Conservation (phyloP, 495 filamentous ascomycete species). For the Penicillium coffeae region DNA sequence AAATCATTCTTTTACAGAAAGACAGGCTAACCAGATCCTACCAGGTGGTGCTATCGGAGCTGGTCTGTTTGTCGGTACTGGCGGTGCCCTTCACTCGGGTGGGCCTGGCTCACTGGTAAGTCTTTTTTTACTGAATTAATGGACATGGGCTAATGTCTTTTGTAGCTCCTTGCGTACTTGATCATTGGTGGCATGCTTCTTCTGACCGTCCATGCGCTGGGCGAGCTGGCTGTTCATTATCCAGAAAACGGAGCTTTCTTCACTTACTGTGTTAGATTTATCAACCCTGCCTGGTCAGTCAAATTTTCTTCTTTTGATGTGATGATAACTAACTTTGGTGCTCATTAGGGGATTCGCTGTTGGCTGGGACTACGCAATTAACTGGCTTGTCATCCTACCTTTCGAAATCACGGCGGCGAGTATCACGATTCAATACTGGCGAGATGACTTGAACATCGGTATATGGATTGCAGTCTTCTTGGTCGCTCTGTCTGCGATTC, state of each 20-base stretch:
- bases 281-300: conserved; percentile 51
- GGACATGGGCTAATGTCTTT: neutral
- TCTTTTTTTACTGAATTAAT: neutral
- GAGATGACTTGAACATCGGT: conserved; percentile 47
- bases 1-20: too few species aligned
- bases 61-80: conserved; percentile 51
- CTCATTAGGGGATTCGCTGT: conserved; percentile 46
- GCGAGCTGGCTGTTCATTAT: conserved; percentile 67
- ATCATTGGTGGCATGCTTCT: conserved; percentile 54
- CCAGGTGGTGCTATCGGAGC: conserved; percentile 52
- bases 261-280: conserved; percentile 52
- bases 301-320: neutral
- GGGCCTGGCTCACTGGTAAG: conserved; percentile 38
- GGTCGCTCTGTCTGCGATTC: conserved; percentile 32
- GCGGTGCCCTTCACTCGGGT: conserved; percentile 36
- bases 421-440: conserved; percentile 75
- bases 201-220: conserved; percentile 60
- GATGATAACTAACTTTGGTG: neutral
- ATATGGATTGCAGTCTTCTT: conserved; percentile 68
- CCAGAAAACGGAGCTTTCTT: conserved; percentile 63
- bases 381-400: conserved; percentile 59
- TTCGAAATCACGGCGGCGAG: conserved; percentile 74
- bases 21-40: neutral
- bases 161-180: conserved; percentile 42
- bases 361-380: conserved; percentile 67